phyloP scores from a whole-genome alignment of 2,329 filamentous ascomycete genomes.

The Trichoderma pleuroti region DNA sequence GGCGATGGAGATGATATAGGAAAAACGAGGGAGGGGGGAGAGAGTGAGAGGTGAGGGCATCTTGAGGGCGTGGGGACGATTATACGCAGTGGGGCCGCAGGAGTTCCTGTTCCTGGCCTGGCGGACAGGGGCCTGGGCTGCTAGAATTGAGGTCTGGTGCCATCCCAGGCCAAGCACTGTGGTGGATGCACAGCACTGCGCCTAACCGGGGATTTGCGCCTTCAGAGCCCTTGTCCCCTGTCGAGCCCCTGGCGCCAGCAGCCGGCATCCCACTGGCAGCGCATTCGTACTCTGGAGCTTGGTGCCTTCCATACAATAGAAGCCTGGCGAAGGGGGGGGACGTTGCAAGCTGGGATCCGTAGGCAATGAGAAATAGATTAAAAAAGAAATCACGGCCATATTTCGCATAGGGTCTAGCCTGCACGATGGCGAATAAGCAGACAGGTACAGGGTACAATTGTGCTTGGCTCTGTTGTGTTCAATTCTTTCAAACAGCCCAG shows the following conservation, averaged over 20 bases:
- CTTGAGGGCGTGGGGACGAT: neutral
- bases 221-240: neutral
- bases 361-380: constrained; percentile 9
- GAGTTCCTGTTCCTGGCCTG: neutral
- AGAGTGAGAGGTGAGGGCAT: constrained; percentile 3
- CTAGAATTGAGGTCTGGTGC: neutral
- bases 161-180: neutral
- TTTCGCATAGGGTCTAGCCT: neutral
- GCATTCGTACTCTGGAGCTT: neutral
- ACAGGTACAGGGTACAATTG: neutral
- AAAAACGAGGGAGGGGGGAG: neutral
- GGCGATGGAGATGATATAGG: constrained; percentile 9
- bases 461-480: neutral
- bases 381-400: neutral
- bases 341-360: neutral
- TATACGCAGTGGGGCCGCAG: constrained; percentile 9
- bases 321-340: neutral
- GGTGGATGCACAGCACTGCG: neutral
- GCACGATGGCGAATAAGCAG: neutral
- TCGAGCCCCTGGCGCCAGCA: constrained; percentile 12
- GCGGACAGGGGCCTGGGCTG: neutral
- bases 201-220: neutral
- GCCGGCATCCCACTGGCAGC: neutral
- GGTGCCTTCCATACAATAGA: no score
- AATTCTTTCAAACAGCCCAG: neutral